These are phyloP conservation scores for Leishmania mexicana DNA, from an alignment of 208 protist genomes.

Conservation along the genomic window DNA sequence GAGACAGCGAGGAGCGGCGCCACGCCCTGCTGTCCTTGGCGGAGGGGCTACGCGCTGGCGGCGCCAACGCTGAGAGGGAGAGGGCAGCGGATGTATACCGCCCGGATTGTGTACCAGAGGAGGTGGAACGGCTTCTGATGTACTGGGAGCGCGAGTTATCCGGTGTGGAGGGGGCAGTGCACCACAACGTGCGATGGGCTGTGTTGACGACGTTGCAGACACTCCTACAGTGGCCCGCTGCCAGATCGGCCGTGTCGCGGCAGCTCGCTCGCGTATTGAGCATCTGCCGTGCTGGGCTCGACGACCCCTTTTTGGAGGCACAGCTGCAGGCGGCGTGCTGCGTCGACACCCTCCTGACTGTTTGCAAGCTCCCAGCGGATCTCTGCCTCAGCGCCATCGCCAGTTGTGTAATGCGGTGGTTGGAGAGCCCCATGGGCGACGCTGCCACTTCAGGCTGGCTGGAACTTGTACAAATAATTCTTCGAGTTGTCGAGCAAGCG, in stretches of 20 bases:
- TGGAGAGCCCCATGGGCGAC: slow-evolving; percentile 18
- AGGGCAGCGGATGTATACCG: neutral
- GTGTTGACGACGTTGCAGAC: slow-evolving; percentile 40
- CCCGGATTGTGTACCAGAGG: slow-evolving; percentile 13
- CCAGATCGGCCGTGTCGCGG: slow-evolving; percentile 30
- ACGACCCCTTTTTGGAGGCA: slow-evolving; percentile 83
- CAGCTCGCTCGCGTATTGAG: slow-evolving; percentile 46
- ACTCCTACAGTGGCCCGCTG: slow-evolving; percentile 18
- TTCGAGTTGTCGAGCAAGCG: slow-evolving; percentile 37
- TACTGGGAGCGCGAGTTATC: slow-evolving; percentile 33
- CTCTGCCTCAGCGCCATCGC: slow-evolving; percentile 48
- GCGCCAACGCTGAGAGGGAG: neutral
- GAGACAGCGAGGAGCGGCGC: neutral
- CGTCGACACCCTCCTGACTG: slow-evolving; percentile 33
- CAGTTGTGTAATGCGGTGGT: slow-evolving; percentile 56
- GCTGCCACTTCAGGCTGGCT: slow-evolving; percentile 60
- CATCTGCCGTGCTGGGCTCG: slow-evolving; percentile 53
- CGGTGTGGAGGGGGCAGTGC: slow-evolving; percentile 21
- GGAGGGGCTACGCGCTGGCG: neutral
- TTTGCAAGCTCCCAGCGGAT: slow-evolving; percentile 31
- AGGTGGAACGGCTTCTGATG: slow-evolving; percentile 17
- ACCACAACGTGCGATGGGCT: slow-evolving; percentile 47
- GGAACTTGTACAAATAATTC: slow-evolving; percentile 52
- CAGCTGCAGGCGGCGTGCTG: slow-evolving; percentile 48
- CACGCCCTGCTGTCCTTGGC: neutral